phyloP scores from a whole-genome alignment of 495 filamentous ascomycete species.

The Apodospora peruviana region DNA sequence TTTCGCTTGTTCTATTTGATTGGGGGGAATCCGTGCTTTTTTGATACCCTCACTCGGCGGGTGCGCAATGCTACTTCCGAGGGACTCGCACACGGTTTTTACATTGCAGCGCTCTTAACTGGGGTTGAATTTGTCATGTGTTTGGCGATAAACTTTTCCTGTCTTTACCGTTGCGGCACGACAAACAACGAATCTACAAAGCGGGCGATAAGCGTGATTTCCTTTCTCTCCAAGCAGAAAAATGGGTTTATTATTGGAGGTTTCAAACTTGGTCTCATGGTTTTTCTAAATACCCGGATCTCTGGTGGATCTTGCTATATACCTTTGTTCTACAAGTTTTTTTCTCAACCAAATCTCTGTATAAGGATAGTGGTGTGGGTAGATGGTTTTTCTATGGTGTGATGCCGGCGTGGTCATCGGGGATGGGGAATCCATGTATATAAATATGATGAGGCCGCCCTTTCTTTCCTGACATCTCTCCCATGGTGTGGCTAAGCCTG shows the following conservation, averaged over 20 bases:
- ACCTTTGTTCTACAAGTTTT: neutral
- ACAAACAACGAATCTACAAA: neutral
- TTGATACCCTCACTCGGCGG: neutral
- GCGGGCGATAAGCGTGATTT: neutral
- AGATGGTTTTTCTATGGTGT: no score
- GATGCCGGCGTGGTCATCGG: no score
- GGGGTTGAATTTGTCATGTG: neutral
- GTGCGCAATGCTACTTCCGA: neutral
- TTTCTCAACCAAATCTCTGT: neutral
- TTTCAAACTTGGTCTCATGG: neutral
- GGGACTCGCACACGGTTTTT: neutral
- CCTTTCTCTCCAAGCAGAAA: neutral
- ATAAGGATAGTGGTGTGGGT: neutral
- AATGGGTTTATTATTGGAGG: neutral
- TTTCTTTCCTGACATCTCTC: no score
- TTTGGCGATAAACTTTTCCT: no score
- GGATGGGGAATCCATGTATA: no score
- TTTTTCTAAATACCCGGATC: neutral
- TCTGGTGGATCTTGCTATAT: neutral
- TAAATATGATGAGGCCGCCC: no score
- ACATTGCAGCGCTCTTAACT: neutral
- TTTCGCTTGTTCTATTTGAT: neutral
- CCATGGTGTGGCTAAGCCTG: no score
- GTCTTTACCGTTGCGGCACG: no score
- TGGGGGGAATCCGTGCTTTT: neutral